Evolutionary conservation across 768 basidiomycete genomes (phyloP), one percentile per base, ranked within the genome.

Genomic region (Hebeloma cylindrosporum): DNA sequence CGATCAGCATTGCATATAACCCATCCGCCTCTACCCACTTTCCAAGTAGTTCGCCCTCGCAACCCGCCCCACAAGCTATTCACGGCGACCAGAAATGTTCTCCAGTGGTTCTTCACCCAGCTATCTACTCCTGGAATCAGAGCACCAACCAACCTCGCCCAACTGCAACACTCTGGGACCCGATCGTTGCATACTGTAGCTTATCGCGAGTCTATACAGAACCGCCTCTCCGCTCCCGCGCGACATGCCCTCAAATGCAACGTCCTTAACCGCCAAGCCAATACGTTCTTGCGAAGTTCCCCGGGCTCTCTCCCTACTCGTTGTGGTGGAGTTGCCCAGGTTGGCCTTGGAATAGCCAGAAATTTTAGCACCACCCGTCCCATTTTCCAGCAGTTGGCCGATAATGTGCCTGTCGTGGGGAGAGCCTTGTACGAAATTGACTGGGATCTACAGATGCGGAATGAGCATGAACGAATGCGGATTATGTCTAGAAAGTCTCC

Each of bases 341-440:
- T 93, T 16, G 91, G 91, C 4, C 71, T 93, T 2, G 86, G 87
- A 27, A 76, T 79, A 0, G 86, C 83, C 0, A 72, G 90, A 27
- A 87, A 81, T 56, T 93, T 93, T 62, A 81, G 82, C 17, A 78
- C 82, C 2, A 75, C 73, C 8, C 79, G 84, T 2, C 85, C 86
- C 3, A 74, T 91, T 32, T 91, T 92, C 70, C 82, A 89, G 60
- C 82, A 86, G 59, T 62, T 93, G 30, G 80, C 80, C 2, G 78
- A 90, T 60, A 90, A 90, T 56, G 81, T 88, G 0, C 90, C 91
- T 5, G 66, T 93, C n/a, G 74, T 80, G 1, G 78, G 77, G 7
- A 77, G 91, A 20, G 83, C 90, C 2, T 68, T 91, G 31, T 81
- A 80, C 60, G 84, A 90, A 60, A 81, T 78, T 0, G 86, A 90